These are phyloP conservation scores for Malania oleifera DNA, from an alignment of 164 flowering plant genomes.

Conservation along the genomic window DNA sequence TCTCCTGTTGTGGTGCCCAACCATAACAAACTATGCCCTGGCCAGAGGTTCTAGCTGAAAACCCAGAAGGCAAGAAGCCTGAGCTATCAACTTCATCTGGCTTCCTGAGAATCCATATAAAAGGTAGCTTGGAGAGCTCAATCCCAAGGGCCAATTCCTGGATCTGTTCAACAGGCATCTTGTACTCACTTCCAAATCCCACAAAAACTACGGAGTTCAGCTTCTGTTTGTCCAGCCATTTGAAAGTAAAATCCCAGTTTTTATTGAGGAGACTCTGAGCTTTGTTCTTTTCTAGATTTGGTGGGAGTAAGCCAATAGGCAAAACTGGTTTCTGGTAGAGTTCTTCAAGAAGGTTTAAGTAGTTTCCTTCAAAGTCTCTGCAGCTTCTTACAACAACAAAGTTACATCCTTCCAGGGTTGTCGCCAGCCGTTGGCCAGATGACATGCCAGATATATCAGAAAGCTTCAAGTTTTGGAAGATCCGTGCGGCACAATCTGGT, in stretches of 20 bases:
- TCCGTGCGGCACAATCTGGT: conserved; percentile 5
- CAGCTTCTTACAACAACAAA: conserved; percentile 24
- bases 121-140: conserved; percentile 25
- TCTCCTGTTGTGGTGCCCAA: conserved; percentile 33
- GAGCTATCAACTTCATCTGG: conserved; percentile 8
- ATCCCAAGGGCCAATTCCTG: conserved; percentile 32
- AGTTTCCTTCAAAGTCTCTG: conserved; percentile 28
- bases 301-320: conserved; percentile 37
- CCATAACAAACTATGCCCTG: conserved; percentile 25
- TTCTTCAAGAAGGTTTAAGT: conserved; percentile 15
- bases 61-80: conserved; percentile 14
- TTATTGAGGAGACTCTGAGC: no score
- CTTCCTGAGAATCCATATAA: conserved; percentile 33
- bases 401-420: conserved; percentile 1
- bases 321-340: conserved; percentile 28
- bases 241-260: conserved; percentile 7
- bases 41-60: conserved; percentile 2
- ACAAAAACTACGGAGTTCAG: conserved; percentile 27
- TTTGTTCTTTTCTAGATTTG: conserved; percentile 1
- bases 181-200: conserved; percentile 38
- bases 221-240: conserved; percentile 40
- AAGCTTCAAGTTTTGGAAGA: background rate
- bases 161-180: conserved; percentile 21
- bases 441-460: conserved; percentile 15
- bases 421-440: conserved; percentile 6